Base-by-base conservation (phyloP, 2,329 filamentous ascomycete species). In the Aureobasidium melanogenum region DNA sequence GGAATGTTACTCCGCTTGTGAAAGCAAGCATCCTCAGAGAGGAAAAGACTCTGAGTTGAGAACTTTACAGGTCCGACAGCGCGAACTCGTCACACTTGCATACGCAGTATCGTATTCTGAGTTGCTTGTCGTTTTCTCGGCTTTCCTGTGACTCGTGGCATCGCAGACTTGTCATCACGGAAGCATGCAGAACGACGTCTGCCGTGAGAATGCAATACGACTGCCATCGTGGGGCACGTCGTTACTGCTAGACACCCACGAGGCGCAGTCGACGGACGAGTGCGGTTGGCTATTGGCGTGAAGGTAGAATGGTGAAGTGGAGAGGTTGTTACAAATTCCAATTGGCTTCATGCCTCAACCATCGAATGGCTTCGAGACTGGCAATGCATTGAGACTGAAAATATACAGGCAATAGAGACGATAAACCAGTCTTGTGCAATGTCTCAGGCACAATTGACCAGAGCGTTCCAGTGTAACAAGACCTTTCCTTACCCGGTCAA, bases 271-370 rank as follows among this genome's bases (percentile, higher is more conserved):
- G 4, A 3, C 52, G 52, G 52, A 32, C 36, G 26, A 44, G 52
- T 56, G 38, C 54, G 54, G 54, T 46, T 10, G 28, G 43, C 26
- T 32, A 14, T 24, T 17, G 24, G 36, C n/a, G 50, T 24, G 36
- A 15, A 30, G 17, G n/a, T 36, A 57, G 32, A n/a, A 19, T 47
- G 54, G 30, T 47, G 14, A 38, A 46, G 41, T 47, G 22, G 54
- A 46, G 41, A 57, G 54, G 54, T 47, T 47, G 41, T 57, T 57
- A 47, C 41, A 57, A 57, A 47, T 46, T 47, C 41, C 54, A 57
- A 57, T 56, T 56, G 52, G 19, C 52, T 56, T 56, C 39, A 44
- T 57, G 54, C 54, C 54, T 57, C 54, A 57, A 57, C 54, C 54
- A 57, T 57, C n/a, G 14, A 47, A 38, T 34, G 30, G 17, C 24